phyloP scores from a whole-genome alignment of 1,284 basidiomycete species.

The Mycosarcoma maydis region DNA sequence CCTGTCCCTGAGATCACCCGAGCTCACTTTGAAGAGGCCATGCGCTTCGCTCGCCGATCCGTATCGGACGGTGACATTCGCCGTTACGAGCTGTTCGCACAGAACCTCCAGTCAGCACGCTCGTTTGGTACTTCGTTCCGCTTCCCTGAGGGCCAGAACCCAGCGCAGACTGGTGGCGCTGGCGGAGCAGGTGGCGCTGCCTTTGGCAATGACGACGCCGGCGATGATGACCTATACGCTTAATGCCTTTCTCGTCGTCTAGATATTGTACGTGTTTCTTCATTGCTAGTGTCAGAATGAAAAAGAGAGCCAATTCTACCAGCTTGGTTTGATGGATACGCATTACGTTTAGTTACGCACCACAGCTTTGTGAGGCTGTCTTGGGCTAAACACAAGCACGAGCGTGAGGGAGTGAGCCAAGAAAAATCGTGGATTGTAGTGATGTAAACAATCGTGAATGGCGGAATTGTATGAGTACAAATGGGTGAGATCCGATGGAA shows the following conservation, averaged over 20 bases:
- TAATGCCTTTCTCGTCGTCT: constrained; percentile 4
- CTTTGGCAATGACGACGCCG: constrained; percentile 79
- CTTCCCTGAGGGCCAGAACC: constrained; percentile 81
- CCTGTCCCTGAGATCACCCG: constrained; percentile 93
- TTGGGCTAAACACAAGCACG: no score
- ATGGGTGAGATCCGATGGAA: no score
- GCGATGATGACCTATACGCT: constrained; percentile 75
- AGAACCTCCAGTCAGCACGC: constrained; percentile 63
- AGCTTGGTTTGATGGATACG: background rate
- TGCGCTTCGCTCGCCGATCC: constrained; percentile 75
- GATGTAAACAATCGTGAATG: no score
- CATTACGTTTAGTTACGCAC: no score
- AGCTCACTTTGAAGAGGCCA: constrained; percentile 88
- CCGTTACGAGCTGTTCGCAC: constrained; percentile 73
- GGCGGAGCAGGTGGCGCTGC: constrained; percentile 73
- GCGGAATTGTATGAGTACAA: no score
- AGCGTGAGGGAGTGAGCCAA: no score
- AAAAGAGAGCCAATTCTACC: background rate
- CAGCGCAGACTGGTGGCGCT: constrained; percentile 20
- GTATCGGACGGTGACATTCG: constrained; percentile 81
- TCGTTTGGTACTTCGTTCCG: constrained; percentile 85
- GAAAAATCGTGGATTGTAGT: no score
- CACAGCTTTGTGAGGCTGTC: no score
- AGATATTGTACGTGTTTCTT: background rate
- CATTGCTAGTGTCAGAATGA: constrained; percentile 2